These are phyloP conservation scores for Colletotrichum sp. DNA, from an alignment of 2,329 filamentous ascomycete genomes.

Conservation along the genomic window DNA sequence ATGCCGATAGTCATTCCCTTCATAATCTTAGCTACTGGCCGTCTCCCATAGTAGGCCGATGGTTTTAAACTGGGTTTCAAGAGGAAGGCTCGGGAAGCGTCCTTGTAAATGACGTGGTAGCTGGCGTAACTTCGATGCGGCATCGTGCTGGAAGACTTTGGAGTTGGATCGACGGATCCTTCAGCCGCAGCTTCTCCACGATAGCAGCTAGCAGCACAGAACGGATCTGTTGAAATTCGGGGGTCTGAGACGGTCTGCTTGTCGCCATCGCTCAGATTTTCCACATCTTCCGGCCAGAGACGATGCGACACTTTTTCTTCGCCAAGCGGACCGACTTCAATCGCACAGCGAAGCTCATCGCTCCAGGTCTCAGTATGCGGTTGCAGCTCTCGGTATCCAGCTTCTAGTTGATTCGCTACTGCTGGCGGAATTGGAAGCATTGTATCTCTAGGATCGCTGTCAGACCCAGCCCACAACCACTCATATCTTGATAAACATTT, in stretches of 20 bases:
- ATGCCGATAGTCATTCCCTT: conserved; percentile 85
- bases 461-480: neutral
- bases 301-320: conserved; percentile 90
- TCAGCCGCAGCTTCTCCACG: conserved; percentile 63
- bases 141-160: conserved; percentile 38
- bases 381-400: conserved; percentile 84
- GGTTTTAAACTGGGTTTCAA: conserved; percentile 85
- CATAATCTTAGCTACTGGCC: conserved; percentile 82
- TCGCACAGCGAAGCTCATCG: conserved; percentile 87
- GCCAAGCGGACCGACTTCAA: conserved; percentile 86
- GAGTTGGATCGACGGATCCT: conserved; percentile 46
- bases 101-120: conserved; percentile 87
- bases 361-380: conserved; percentile 93
- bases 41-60: conserved; percentile 82
- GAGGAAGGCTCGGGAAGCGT: conserved; percentile 78
- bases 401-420: conserved; percentile 90
- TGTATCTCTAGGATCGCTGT: conserved; percentile 62
- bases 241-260: conserved; percentile 33
- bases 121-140: conserved; percentile 68
- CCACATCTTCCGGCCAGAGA: conserved; percentile 73
- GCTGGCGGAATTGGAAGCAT: conserved; percentile 88
- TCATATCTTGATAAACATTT: neutral
- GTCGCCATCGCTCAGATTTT: conserved; percentile 23
- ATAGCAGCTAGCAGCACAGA: conserved; percentile 66
- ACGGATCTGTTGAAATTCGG: conserved; percentile 57